phyloP scores from a whole-genome alignment of 2,329 filamentous ascomycete species.

The Gremmenia infestans region DNA sequence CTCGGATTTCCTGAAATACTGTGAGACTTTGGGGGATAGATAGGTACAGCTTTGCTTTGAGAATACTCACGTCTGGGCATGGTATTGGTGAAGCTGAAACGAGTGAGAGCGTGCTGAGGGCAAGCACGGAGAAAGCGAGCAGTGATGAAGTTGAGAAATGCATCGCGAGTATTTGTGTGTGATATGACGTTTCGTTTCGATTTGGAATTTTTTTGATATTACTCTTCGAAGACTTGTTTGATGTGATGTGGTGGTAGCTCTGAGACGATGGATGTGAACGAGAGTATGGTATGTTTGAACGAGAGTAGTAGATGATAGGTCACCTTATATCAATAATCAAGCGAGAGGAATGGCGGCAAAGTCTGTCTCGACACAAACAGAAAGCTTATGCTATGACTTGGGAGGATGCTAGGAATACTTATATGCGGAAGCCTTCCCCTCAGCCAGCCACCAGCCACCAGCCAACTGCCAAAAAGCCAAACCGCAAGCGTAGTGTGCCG shows the following conservation, averaged over 20 bases:
- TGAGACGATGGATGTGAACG: not conserved
- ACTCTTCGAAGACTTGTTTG: too few species aligned
- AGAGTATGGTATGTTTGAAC: not conserved
- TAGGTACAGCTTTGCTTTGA: not conserved
- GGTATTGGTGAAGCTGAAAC: constrained; percentile 18
- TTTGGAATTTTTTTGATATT: not conserved
- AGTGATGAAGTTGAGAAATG: constrained; percentile 14
- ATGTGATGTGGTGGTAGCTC: not conserved
- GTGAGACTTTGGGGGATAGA: not conserved
- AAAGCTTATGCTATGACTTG: not conserved
- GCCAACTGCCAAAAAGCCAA: too few species aligned
- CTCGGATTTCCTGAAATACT: constrained; percentile 13
- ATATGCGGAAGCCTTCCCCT: too few species aligned
- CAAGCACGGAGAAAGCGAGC: constrained; percentile 6
- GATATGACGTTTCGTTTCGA: not conserved
- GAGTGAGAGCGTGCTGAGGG: constrained; percentile 14
- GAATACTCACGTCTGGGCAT: constrained; percentile 23
- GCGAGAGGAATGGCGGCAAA: not conserved
- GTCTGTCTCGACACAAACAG: not conserved
- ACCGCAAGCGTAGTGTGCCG: too few species aligned
- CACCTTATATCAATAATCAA: not conserved
- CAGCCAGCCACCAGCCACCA: too few species aligned
- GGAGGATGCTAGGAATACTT: not conserved
- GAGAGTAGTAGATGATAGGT: not conserved
- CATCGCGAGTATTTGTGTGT: constrained; percentile 10